Evolutionary conservation across 768 basidiomycete genomes (phyloP).

Genomic region (Russula emetica): DNA sequence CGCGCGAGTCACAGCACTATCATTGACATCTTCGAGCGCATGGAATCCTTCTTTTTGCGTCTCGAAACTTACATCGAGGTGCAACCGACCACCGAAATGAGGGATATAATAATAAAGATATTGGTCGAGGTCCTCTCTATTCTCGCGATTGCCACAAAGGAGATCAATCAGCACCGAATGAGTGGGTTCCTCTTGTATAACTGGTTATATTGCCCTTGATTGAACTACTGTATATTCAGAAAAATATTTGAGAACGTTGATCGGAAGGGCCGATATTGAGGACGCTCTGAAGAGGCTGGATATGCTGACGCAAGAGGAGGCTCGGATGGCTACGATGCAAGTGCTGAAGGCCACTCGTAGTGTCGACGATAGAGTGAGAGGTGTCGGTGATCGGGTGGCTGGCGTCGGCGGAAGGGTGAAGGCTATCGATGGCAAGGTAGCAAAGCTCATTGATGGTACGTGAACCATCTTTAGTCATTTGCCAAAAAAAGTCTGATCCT

Average conservation of each 20-base stretch:
- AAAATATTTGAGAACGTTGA: neutral
- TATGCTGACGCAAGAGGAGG: neutral
- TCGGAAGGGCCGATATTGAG: neutral
- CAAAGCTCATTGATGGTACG: neutral
- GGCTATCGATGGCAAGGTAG: neutral
- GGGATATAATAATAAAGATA: neutral
- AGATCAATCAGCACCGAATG: neutral
- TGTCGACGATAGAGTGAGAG: no score
- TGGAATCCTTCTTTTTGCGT: neutral
- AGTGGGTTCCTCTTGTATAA: neutral
- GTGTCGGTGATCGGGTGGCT: no score
- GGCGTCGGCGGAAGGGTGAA: no score
- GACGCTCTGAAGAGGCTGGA: neutral
- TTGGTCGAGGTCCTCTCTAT: slow-evolving; percentile 2
- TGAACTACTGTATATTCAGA: neutral
- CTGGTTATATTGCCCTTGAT: no score
- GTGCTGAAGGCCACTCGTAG: neutral
- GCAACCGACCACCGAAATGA: neutral
- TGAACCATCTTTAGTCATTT: no score
- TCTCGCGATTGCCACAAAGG: neutral
- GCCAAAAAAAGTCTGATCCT: neutral
- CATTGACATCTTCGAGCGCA: neutral
- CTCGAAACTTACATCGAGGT: neutral
- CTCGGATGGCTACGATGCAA: neutral
- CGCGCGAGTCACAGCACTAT: neutral